Base-by-base conservation (phyloP, 1,284 basidiomycete species). In the Boletus holoroseus region DNA sequence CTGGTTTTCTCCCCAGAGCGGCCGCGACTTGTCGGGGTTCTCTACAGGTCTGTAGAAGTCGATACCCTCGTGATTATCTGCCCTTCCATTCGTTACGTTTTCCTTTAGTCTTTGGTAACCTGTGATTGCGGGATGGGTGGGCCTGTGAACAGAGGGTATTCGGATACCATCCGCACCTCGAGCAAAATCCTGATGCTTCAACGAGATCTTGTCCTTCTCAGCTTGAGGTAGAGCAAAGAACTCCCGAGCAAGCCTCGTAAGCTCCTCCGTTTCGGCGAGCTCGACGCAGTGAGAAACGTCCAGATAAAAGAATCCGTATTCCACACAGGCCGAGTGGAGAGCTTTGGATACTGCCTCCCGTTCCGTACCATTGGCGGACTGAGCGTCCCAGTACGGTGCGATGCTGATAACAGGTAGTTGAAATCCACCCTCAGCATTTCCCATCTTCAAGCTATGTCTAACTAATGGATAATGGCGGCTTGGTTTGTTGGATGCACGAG, bases 221-320 rank as follows among this genome's bases (percentile, higher is more conserved):
- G 76, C 78, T 53, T 85, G 78, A 0, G 86, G 81, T 9, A 83
- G 67, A 8, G 66, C 58, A 59, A 94, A 93, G 73, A 94, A 94
- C 53, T 79, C 70, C 18, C 77, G 74, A 2, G 81, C 88, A 2
- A 90, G 73, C 7, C 70, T 64, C 0, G 79, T 68, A 5, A 91
- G 75, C 55, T 85, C 79, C 34, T 83, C 78, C n/a, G 85, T 76
- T 58, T 91, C 85, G 0, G 70, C 62, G 0, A 69, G 67, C 35
- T 81, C 71, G 16, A 82, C 67, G 57, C 76, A 86, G 2, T 74
- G 68, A 8, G 78, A 77, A 37, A 91, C 75, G 50, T 87, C 78
- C 44, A 94, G 74, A 66, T 94, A 94, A 71, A 94, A 91, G 75
- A 94, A 94, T 0, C 91, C 91, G 51, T 82, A 88, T 50, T 87